Evolutionary conservation across 2,329 filamentous ascomycete genomes (phyloP), one percentile per base, ranked within the genome.

Genomic region (Trichoderma koningii): DNA sequence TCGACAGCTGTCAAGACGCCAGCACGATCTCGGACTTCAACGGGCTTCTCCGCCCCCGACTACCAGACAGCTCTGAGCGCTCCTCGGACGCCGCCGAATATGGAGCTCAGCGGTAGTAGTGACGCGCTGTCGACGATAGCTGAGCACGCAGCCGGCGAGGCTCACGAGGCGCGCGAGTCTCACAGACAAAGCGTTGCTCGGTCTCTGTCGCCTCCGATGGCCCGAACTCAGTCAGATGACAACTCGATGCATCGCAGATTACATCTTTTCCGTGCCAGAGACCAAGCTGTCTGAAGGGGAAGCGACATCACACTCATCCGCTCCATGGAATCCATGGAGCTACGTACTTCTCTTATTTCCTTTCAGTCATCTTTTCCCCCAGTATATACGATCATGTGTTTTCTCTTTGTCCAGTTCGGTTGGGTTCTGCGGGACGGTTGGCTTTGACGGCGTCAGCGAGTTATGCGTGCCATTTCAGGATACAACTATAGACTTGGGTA

Each of bases 1-100:
- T 84, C 85, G 17, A 93, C 90, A 1, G 90, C 90, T 0, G 85
- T 92, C 28, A 86, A 85, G 68, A 85, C 87, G 0, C 85, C 87
- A 5, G 84, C 86, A 17, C 82, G 84, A 57, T 81, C 82, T 41
- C 80, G 80, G 15, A 81, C 78, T 55, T 81, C 80, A 50, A 81
- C 82, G 23, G 80, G 81, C 38, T 75, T 79, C 5, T 76, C 76
- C 14, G 81, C 91, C 6, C 90, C 90, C 0, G 87, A 90, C 72
- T 93, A 93, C 72, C 78, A 83, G 64, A 83, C 88, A 2, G 88
- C 85, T 0, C 77, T 84, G 50, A 85, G 81, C 69, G 80, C 80
- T 30, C 85, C 86, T 6, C 74, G 75, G 21, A 82, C 83, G 14
- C 81, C 83, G 1, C 79, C 78, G 1, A 76, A 76, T 21, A 72